Conservation (phyloP, 192 early-diverging fungal genomes). For the Entomortierella lignicola region DNA sequence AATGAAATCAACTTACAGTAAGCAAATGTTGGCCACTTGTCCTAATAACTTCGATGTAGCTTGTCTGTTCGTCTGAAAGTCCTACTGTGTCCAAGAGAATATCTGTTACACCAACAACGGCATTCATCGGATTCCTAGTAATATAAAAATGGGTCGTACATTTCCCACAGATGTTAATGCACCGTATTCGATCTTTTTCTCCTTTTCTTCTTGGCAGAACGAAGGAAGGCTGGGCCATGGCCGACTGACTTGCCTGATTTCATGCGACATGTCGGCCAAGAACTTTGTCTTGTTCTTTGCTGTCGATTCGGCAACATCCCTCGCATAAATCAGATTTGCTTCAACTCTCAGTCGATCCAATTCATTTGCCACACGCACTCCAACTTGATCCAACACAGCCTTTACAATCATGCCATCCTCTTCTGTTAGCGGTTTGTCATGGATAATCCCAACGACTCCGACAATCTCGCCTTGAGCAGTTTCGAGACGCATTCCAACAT, state of each 20-base stretch:
- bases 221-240: no score
- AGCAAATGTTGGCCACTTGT: conserved; percentile 69
- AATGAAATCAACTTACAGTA: conserved; percentile 44
- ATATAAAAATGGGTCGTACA: no score
- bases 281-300: conserved; percentile 68
- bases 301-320: conserved; percentile 59
- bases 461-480: conserved; percentile 47
- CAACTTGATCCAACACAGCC: conserved; percentile 41
- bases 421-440: conserved; percentile 35
- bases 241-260: conserved; percentile 60
- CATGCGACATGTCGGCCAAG: conserved; percentile 68
- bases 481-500: conserved; percentile 56
- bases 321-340: conserved; percentile 52
- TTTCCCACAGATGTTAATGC: no score
- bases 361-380: conserved; percentile 53
- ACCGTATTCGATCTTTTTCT: no score
- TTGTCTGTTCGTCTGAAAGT: conserved; percentile 60
- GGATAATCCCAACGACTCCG: conserved; percentile 56
- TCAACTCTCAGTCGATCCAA: conserved; percentile 54
- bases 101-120: conserved; percentile 65
- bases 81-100: conserved; percentile 59
- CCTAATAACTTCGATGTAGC: conserved; percentile 64
- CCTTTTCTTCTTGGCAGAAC: no score
- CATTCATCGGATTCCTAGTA: conserved; percentile 66
- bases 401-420: conserved; percentile 42